A percentile compares a stretch with the other conserved stretches of the same genome.
phyloP scores from a whole-genome alignment of 495 filamentous ascomycete species.

The Neurospora hispaniola region DNA sequence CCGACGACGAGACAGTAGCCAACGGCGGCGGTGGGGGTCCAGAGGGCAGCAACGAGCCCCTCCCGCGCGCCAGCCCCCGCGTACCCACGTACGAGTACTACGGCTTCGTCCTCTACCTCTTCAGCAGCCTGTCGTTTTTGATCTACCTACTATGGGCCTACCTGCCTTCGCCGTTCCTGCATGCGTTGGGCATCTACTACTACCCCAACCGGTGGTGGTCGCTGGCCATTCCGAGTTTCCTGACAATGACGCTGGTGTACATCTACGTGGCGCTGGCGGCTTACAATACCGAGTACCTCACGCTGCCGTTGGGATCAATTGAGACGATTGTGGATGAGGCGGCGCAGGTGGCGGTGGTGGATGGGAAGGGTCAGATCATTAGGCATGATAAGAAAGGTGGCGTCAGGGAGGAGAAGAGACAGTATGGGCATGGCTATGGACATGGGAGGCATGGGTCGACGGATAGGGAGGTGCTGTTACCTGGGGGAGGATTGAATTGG shows the following conservation, averaged over 20 bases:
- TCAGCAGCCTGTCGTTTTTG: constrained; percentile 66
- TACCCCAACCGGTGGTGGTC: constrained; percentile 98
- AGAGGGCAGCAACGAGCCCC: constrained; percentile 42
- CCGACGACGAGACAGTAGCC: constrained; percentile 68
- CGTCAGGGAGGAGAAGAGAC: constrained; percentile 30
- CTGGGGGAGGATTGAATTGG: constrained; percentile 51
- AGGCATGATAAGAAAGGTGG: constrained; percentile 26
- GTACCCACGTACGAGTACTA: constrained; percentile 99
- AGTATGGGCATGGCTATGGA: constrained; percentile 14
- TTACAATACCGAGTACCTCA: constrained; percentile 86
- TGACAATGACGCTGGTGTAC: constrained; percentile 82
- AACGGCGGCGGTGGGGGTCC: constrained; percentile 17
- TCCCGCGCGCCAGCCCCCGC: constrained; percentile 80
- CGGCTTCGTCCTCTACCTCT: constrained; percentile 90
- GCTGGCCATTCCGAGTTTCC: constrained; percentile 76
- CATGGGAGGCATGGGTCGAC: constrained; percentile 15
- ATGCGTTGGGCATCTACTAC: constrained; percentile 89
- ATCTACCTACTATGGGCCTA: constrained; percentile 94
- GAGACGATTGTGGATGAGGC: constrained; percentile 92
- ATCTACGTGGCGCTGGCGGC: constrained; percentile 88
- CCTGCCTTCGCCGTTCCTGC: constrained; percentile 81
- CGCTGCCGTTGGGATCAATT: constrained; percentile 64
- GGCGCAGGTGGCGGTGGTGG: constrained; percentile 74
- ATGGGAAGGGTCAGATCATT: constrained; percentile 51
- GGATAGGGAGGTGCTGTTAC: constrained; percentile 14